Conservation (phyloP, 2,329 filamentous ascomycete genomes). For the Pestalotiopsis sp. region DNA sequence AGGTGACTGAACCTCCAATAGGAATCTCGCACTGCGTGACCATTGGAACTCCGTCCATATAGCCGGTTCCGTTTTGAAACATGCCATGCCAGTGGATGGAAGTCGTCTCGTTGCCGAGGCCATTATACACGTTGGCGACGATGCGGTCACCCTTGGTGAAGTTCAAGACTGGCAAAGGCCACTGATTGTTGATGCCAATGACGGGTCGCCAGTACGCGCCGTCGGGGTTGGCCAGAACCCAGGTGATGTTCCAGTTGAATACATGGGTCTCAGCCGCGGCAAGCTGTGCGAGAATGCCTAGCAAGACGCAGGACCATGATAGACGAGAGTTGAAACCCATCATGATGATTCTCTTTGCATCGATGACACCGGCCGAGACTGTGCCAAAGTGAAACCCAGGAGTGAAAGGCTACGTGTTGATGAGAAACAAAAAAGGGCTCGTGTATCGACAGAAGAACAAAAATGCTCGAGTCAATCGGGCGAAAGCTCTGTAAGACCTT, state of each 20-base stretch:
- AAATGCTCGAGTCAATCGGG: background rate
- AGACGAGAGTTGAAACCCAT: background rate
- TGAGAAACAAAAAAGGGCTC: background rate
- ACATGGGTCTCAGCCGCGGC: constrained; percentile 48
- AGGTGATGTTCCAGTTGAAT: constrained; percentile 69
- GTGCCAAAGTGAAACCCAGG: background rate
- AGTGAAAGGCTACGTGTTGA: background rate
- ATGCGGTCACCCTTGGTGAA: constrained; percentile 39
- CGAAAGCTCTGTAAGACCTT: background rate
- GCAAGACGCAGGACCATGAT: background rate
- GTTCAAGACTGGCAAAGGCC: constrained; percentile 61
- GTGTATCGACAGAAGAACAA: background rate
- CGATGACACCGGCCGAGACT: background rate
- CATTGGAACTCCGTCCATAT: constrained; percentile 70
- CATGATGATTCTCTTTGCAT: background rate
- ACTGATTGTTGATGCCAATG: constrained; percentile 76
- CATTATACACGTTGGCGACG: constrained; percentile 62
- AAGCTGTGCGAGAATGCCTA: constrained; percentile 14
- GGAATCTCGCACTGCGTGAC: constrained; percentile 69
- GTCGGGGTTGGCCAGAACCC: constrained; percentile 74
- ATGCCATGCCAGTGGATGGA: constrained; percentile 72
- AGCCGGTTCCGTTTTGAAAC: constrained; percentile 64
- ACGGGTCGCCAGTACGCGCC: constrained; percentile 62
- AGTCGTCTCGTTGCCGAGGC: constrained; percentile 61
- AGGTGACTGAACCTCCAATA: constrained; percentile 65